Evolutionary conservation across 2,329 filamentous ascomycete species (phyloP).

Genomic region (Juglanconis sp.): DNA sequence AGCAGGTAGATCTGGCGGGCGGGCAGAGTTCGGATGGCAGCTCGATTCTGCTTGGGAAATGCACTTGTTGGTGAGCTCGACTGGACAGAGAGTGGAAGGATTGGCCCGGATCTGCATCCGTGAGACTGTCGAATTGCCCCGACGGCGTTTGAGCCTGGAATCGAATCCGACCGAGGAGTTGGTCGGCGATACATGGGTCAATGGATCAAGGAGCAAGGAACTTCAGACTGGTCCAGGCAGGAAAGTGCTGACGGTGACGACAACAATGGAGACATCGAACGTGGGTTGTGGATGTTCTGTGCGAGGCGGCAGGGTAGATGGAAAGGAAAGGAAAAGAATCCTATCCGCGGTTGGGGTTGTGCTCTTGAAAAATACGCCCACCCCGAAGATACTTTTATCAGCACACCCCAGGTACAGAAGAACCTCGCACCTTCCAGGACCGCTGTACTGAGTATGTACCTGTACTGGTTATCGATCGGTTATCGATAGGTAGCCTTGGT

Average conservation of each 20-base stretch:
- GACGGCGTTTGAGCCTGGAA: not conserved
- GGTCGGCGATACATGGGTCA: conserved; percentile 3
- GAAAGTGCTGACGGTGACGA: not conserved
- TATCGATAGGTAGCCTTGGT: too few relatives aligned
- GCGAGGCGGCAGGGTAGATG: not conserved
- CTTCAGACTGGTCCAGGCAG: too few relatives aligned
- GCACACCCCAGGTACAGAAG: too few relatives aligned
- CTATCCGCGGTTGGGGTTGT: not conserved
- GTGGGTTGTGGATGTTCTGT: not conserved
- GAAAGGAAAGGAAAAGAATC: not conserved
- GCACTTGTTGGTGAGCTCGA: not conserved
- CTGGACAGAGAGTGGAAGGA: not conserved
- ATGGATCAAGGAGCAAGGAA: too few relatives aligned
- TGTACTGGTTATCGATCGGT: too few relatives aligned
- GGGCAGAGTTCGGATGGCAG: not conserved
- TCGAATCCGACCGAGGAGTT: not conserved
- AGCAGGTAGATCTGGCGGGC: not conserved
- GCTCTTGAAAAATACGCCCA: not conserved
- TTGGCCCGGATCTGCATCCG: too few relatives aligned
- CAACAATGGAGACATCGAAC: conserved; percentile 1
- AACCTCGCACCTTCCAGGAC: not conserved
- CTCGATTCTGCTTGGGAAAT: not conserved
- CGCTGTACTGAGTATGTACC: not conserved
- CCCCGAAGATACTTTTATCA: not conserved
- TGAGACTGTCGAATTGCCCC: not conserved